Percentiles rank a stretch among this genome's conserved stretches.
Evolutionary conservation across 2,329 filamentous ascomycete species (phyloP).

Genomic region (Colletotrichum costaricense): DNA sequence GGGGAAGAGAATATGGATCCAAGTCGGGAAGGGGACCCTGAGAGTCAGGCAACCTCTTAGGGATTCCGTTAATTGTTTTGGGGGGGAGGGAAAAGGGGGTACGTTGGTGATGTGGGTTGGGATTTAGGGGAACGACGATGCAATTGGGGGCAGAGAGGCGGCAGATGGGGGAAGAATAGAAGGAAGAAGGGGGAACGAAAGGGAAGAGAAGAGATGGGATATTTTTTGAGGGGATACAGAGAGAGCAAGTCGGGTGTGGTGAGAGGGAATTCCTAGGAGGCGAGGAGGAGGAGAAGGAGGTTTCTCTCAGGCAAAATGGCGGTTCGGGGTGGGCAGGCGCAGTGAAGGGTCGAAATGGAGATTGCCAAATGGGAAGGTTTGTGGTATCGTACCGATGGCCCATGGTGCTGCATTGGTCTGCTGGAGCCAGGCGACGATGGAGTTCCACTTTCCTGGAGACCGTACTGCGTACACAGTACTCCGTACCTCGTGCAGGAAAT

Average conservation of each 20-base stretch:
- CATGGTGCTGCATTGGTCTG: constrained; percentile 35
- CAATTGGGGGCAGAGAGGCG: constrained; percentile 6
- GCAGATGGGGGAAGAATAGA: constrained; percentile 29
- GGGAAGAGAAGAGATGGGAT: constrained; percentile 26
- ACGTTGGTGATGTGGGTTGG: constrained; percentile 19
- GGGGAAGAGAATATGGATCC: constrained; percentile 23
- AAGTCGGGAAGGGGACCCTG: constrained; percentile 21
- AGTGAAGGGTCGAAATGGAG: constrained; percentile 35
- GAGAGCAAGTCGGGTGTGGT: constrained; percentile 26
- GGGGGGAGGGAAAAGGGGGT: constrained; percentile 8
- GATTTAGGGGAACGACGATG: not conserved
- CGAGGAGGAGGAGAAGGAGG: constrained; percentile 14
- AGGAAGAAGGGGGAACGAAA: constrained; percentile 27
- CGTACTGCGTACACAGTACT: too few species aligned
- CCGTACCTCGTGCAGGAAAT: too few species aligned
- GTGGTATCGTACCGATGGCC: constrained; percentile 34
- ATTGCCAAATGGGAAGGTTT: constrained; percentile 37
- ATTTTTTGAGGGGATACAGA: constrained; percentile 36
- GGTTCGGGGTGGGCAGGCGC: constrained; percentile 9
- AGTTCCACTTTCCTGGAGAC: constrained; percentile 26
- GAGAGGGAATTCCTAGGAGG: constrained; percentile 14
- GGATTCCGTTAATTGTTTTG: constrained; percentile 15
- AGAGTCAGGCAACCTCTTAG: constrained; percentile 21
- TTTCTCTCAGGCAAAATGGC: not conserved
- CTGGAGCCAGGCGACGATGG: constrained; percentile 32